A percentile compares a stretch with the other conserved stretches of the same genome.
Evolutionary conservation across 2,329 filamentous ascomycete species (phyloP).

Genomic region (Fusarium foetens): DNA sequence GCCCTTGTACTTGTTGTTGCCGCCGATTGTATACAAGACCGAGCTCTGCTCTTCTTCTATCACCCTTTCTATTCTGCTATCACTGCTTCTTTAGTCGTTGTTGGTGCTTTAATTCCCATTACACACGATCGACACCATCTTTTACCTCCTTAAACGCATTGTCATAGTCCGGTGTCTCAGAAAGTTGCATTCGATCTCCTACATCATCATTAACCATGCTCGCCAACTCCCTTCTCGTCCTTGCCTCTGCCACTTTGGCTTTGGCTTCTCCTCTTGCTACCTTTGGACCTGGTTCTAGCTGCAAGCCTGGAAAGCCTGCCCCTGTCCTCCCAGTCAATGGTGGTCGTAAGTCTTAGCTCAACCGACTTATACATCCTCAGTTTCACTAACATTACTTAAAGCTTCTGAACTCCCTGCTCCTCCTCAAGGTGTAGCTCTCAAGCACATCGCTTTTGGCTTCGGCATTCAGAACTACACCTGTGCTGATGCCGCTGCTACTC

Average conservation of each 20-base stretch:
- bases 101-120: slow-evolving; percentile 21
- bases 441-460: slow-evolving; percentile 69
- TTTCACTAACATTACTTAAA: slow-evolving; percentile 41
- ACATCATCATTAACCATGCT: slow-evolving; percentile 45
- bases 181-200: slow-evolving; percentile 17
- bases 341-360: slow-evolving; percentile 46
- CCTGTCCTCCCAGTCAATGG: slow-evolving; percentile 54
- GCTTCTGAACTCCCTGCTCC: slow-evolving; percentile 58
- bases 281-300: slow-evolving; percentile 31
- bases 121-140: slow-evolving; percentile 35
- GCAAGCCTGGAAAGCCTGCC: slow-evolving; percentile 20
- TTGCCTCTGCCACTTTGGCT: slow-evolving; percentile 50
- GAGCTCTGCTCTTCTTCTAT: slow-evolving; percentile 19
- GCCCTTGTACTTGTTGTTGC: slow-evolving; percentile 33
- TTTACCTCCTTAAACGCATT: slow-evolving; percentile 19
- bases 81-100: slow-evolving; percentile 24
- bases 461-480: slow-evolving; percentile 78
- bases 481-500: slow-evolving; percentile 47
- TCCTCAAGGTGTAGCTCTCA: slow-evolving; percentile 53
- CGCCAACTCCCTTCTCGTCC: slow-evolving; percentile 47
- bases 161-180: slow-evolving; percentile 19
- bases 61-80: slow-evolving; percentile 2
- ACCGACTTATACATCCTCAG: neutral
- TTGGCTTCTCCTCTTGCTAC: slow-evolving; percentile 43
- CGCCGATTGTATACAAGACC: slow-evolving; percentile 33